phyloP scores from a whole-genome alignment of 1,284 basidiomycete genomes.

The Rhodotorula sp. region DNA sequence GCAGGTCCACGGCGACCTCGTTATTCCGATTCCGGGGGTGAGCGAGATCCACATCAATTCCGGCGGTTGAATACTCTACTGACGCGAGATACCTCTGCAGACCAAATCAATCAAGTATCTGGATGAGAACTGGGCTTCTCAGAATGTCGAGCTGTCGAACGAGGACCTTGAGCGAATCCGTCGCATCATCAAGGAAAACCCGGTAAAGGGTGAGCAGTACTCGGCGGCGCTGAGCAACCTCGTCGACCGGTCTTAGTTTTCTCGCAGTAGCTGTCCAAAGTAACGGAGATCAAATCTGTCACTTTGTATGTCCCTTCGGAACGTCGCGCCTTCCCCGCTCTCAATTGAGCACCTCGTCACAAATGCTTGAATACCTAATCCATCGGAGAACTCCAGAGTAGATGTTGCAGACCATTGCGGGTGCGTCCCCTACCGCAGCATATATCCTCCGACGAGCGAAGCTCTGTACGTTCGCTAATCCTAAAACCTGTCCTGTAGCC shows the following conservation, averaged over 20 bases:
- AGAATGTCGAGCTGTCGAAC: slow-evolving; percentile 8
- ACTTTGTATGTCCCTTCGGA: no score
- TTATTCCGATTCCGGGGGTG: slow-evolving; percentile 49
- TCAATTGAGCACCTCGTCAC: no score
- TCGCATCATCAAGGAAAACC: slow-evolving; percentile 11
- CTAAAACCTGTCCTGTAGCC: no score
- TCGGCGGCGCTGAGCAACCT: background rate
- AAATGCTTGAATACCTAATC: no score
- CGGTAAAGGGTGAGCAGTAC: slow-evolving; percentile 16
- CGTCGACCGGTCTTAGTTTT: background rate
- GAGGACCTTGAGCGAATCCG: slow-evolving; percentile 11
- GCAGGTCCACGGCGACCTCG: slow-evolving; percentile 54
- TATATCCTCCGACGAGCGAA: no score
- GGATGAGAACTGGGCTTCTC: slow-evolving; percentile 26
- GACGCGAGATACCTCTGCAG: background rate
- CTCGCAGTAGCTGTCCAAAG: no score
- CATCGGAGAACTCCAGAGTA: no score
- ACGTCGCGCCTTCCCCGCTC: no score
- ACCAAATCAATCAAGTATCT: slow-evolving; percentile 34
- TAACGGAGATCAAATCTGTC: no score
- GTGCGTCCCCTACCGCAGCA: no score
- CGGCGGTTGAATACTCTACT: accelerated
- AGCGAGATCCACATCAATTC: background rate
- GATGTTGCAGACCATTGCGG: no score
- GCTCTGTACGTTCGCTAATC: no score